Percentiles rank a stretch among this genome's conserved stretches.
phyloP scores from a whole-genome alignment of 306 rosid species.

The Dalbergia cochinchinensis region DNA sequence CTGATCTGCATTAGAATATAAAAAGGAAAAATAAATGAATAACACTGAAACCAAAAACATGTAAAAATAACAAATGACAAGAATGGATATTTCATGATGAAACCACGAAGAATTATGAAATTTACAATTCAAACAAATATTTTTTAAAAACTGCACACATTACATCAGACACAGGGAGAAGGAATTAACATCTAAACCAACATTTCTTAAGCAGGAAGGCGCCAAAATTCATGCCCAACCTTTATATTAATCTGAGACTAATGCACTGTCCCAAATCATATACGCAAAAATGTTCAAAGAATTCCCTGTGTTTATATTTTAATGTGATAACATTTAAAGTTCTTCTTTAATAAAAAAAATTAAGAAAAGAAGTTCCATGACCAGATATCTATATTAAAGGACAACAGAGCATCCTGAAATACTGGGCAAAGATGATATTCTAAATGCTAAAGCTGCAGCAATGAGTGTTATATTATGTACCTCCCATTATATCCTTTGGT shows the following conservation, averaged over 20 bases:
- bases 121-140: neutral
- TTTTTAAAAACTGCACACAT: neutral
- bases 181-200: neutral
- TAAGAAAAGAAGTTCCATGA: constrained; percentile 1
- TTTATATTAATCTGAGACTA: neutral
- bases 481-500: constrained; percentile 64
- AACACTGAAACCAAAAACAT: neutral
- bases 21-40: neutral
- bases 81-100: neutral
- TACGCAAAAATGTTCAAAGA: neutral
- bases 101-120: neutral
- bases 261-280: neutral
- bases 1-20: constrained; percentile 69
- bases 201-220: neutral
- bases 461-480: constrained; percentile 43
- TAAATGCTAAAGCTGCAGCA: constrained; percentile 16
- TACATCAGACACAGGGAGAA: neutral
- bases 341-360: too few species aligned
- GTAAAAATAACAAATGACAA: neutral
- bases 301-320: neutral
- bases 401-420: neutral
- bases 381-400: constrained; percentile 1
- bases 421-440: neutral
- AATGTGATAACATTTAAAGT: too few species aligned
- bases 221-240: neutral